Percentiles rank a stretch among this genome's conserved stretches.
These are phyloP conservation scores for Musa schizocarpa DNA, from an alignment of 176 grass and related monocot genomes.

Conservation along the genomic window DNA sequence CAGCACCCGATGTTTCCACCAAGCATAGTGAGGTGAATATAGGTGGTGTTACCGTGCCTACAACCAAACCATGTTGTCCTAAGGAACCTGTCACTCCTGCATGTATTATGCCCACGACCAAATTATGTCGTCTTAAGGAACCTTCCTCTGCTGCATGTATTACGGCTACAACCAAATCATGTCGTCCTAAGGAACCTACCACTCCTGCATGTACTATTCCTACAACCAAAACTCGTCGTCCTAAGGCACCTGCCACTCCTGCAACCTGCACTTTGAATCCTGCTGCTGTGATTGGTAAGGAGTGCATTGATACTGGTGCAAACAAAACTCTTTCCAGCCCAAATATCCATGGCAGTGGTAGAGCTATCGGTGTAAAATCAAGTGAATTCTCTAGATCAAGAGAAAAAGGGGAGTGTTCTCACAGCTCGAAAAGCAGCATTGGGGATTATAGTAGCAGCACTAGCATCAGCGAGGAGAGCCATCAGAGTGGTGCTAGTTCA, in stretches of 20 bases:
- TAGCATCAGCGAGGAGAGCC: constrained; percentile 88
- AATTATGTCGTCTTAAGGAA: constrained; percentile 26
- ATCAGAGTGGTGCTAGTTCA: constrained; percentile 48
- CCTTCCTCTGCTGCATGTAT: constrained; percentile 25
- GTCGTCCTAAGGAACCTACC: constrained; percentile 33
- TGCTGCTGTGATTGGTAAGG: neutral
- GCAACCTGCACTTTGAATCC: constrained; percentile 31
- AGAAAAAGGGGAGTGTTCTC: constrained; percentile 92
- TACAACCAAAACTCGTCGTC: neutral
- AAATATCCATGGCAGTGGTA: constrained; percentile 32
- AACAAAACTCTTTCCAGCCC: constrained; percentile 16
- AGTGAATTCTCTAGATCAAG: constrained; percentile 46
- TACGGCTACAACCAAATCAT: constrained; percentile 26
- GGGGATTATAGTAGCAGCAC: constrained; percentile 94
- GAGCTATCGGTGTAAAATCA: constrained; percentile 23
- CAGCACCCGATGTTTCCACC: neutral
- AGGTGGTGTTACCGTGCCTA: constrained; percentile 18
- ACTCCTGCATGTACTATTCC: constrained; percentile 23
- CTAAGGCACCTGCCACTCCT: constrained; percentile 41
- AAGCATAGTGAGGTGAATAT: constrained; percentile 38
- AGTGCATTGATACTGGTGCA: constrained; percentile 24
- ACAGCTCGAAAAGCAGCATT: constrained; percentile 95
- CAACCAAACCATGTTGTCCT: constrained; percentile 23
- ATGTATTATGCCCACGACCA: neutral
- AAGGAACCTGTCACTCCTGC: constrained; percentile 42